A percentile compares a stretch with the other conserved stretches of the same genome.
These are phyloP conservation scores for Russula abietina DNA, from an alignment of 768 basidiomycete species.

Conservation along the genomic window DNA sequence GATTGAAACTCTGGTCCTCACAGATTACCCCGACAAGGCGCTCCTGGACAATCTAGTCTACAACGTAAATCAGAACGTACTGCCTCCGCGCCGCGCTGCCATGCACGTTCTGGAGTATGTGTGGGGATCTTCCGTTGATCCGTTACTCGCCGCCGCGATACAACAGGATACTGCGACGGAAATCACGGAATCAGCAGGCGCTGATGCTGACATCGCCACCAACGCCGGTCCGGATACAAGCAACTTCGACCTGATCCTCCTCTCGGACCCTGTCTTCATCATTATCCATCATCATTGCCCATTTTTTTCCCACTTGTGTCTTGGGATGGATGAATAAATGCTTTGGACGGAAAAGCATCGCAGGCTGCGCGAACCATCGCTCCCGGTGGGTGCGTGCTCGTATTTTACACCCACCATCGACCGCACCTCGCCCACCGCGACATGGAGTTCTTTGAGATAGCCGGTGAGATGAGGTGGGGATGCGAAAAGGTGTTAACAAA, in stretches of 20 bases:
- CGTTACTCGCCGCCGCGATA: constrained; percentile 37
- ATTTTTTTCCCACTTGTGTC: no score
- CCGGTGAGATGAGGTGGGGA: constrained; percentile 57
- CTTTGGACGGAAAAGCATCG: constrained; percentile 54
- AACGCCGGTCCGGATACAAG: constrained; percentile 22
- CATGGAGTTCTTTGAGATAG: constrained; percentile 72
- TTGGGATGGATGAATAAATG: background rate
- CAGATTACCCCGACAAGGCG: constrained; percentile 83
- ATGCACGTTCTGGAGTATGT: constrained; percentile 55
- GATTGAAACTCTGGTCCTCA: constrained; percentile 47
- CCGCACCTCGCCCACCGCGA: constrained; percentile 80
- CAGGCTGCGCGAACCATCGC: constrained; percentile 45
- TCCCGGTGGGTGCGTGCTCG: constrained; percentile 44
- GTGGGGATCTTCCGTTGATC: constrained; percentile 60
- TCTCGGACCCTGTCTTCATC: constrained; percentile 93
- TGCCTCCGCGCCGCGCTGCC: constrained; percentile 17
- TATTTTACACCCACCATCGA: constrained; percentile 86
- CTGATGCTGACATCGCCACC: background rate
- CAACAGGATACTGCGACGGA: constrained; percentile 22
- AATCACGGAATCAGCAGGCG: background rate
- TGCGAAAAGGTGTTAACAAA: constrained; percentile 64
- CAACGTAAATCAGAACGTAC: constrained; percentile 61
- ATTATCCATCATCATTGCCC: background rate
- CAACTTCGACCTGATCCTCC: constrained; percentile 70
- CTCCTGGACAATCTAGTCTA: constrained; percentile 68